Conservation (phyloP, 257 asterid species). For the Parsonsia alboflavescens region DNA sequence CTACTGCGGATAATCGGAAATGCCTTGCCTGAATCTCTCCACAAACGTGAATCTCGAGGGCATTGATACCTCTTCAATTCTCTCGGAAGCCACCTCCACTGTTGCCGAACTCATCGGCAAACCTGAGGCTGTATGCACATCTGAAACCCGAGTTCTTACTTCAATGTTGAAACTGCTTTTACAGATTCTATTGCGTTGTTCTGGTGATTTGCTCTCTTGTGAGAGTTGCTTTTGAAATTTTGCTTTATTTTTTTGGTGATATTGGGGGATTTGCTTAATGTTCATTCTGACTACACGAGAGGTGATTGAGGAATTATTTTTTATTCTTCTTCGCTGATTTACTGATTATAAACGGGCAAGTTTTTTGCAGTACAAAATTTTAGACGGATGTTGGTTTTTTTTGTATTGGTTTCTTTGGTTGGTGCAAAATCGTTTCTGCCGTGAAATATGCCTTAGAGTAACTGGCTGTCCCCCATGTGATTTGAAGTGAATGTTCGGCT, state of each 20-base stretch:
- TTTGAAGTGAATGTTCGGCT: neutral
- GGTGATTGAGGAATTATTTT: neutral
- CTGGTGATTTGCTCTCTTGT: neutral
- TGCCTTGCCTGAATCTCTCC: constrained; percentile 94
- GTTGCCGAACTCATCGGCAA: constrained; percentile 89
- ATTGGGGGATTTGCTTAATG: neutral
- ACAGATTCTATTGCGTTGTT: neutral
- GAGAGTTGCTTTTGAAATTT: neutral
- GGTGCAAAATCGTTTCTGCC: neutral
- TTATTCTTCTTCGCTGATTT: neutral
- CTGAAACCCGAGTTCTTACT: neutral
- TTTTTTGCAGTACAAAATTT: neutral
- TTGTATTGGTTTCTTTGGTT: neutral
- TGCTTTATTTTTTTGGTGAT: neutral
- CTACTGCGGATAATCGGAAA: constrained; percentile 22
- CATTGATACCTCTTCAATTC: constrained; percentile 72
- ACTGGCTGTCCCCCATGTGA: too few species aligned
- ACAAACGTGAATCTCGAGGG: constrained; percentile 86
- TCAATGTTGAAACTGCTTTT: neutral
- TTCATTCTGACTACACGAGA: neutral
- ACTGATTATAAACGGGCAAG: neutral
- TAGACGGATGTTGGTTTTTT: neutral
- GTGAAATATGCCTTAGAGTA: neutral
- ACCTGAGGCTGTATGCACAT: constrained; percentile 66
- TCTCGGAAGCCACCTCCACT: constrained; percentile 79